Conservation (phyloP, 179 eudicot genomes). For the Heliamphora pulchella region DNA sequence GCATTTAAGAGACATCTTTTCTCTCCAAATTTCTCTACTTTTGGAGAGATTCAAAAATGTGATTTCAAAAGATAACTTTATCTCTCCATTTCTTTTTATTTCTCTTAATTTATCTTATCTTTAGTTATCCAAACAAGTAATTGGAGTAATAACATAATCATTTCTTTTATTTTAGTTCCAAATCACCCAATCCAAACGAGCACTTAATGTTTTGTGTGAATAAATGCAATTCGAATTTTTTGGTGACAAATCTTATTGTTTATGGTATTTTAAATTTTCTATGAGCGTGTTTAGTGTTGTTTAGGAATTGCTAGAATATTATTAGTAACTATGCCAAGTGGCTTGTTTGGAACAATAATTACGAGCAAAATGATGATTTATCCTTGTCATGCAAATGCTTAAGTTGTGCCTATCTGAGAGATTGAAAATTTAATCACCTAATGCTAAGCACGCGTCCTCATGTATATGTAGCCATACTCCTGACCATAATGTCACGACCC, state of each 20-base stretch:
- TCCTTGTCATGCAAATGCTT: too few relatives aligned
- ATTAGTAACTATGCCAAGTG: background rate
- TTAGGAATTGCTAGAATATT: background rate
- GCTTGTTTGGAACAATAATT: background rate
- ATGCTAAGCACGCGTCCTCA: background rate
- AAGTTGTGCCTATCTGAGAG: background rate
- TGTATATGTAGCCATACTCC: background rate
- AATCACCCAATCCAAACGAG: background rate
- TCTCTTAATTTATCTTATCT: too few relatives aligned
- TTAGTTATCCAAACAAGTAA: too few relatives aligned
- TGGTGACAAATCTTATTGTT: background rate
- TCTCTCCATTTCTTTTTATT: too few relatives aligned
- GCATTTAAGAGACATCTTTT: too few relatives aligned
- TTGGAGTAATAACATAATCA: too few relatives aligned
- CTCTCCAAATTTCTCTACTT: too few relatives aligned
- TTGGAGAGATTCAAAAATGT: too few relatives aligned
- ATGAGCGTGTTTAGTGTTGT: background rate
- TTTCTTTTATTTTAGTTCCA: background rate
- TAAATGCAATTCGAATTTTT: background rate
- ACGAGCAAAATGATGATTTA: background rate
- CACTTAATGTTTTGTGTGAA: background rate
- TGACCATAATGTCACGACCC: too few relatives aligned
- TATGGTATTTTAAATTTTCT: background rate
- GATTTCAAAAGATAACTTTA: too few relatives aligned
- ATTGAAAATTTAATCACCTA: background rate